These are phyloP conservation scores for Pilobolus umbonatus DNA, from an alignment of 192 early-diverging fungal genomes.

Conservation along the genomic window DNA sequence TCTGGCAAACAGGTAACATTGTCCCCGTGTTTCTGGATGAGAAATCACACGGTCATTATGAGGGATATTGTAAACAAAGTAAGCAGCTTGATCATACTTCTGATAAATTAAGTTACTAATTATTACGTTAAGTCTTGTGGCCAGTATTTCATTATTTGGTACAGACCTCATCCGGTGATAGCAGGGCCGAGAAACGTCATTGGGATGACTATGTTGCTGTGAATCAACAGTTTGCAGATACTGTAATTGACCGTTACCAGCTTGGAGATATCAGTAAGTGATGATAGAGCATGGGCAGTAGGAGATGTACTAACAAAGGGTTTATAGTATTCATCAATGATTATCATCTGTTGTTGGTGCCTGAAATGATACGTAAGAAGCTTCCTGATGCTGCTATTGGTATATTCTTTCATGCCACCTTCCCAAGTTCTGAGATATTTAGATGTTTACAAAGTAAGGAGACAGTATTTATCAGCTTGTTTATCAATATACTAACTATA, in stretches of 20 bases:
- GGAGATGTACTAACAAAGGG: background rate
- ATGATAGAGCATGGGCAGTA: background rate
- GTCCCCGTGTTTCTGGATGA: conserved; percentile 83
- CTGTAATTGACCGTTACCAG: conserved; percentile 65
- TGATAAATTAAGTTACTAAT: no score
- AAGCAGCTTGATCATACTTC: no score
- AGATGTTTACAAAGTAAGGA: conserved; percentile 74
- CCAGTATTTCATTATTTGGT: conserved; percentile 94
- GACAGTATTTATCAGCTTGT: no score
- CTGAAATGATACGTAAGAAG: conserved; percentile 77
- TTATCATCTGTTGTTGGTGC: conserved; percentile 93
- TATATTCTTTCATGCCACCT: conserved; percentile 97
- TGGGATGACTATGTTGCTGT: conserved; percentile 83
- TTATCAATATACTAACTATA: background rate
- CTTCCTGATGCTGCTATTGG: conserved; percentile 85
- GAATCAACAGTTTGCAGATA: conserved; percentile 76
- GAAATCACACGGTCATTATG: conserved; percentile 84
- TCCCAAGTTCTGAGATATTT: conserved; percentile 95
- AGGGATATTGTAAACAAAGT: conserved; percentile 96
- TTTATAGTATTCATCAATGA: conserved; percentile 93
- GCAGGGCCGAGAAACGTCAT: conserved; percentile 56
- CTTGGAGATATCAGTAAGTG: conserved; percentile 72
- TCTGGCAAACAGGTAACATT: conserved; percentile 56
- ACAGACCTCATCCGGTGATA: conserved; percentile 69
- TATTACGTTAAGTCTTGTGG: conserved; percentile 94